phyloP scores from a whole-genome alignment of 176 grass and related monocot species.

The Microstegium vimineum region DNA sequence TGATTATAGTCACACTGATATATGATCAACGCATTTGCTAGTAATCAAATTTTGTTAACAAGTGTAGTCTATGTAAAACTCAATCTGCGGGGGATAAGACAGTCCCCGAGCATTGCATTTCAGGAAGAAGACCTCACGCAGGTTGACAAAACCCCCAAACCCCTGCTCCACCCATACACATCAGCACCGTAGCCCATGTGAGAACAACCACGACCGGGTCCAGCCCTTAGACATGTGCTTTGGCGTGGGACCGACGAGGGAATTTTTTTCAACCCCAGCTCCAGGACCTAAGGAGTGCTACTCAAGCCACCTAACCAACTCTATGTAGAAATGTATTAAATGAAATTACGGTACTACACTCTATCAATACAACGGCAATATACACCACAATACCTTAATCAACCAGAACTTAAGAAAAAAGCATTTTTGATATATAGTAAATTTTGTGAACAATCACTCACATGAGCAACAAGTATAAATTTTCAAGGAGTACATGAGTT shows the following conservation, averaged over 20 bases:
- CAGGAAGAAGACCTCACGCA: neutral
- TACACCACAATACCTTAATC: neutral
- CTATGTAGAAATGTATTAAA: neutral
- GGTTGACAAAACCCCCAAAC: neutral
- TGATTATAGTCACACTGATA: conserved; percentile 2
- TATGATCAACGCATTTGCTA: neutral
- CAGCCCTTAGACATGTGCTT: neutral
- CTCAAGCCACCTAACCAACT: neutral
- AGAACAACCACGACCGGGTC: neutral
- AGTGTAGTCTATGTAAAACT: neutral
- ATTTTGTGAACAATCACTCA: too few species aligned
- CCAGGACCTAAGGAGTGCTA: neutral
- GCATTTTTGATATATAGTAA: conserved; percentile 12
- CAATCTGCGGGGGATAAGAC: neutral
- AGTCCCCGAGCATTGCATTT: neutral
- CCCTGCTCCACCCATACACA: neutral
- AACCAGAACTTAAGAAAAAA: neutral
- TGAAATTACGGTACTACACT: neutral
- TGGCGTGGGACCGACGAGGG: neutral
- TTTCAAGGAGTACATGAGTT: neutral
- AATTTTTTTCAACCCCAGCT: neutral
- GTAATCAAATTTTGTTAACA: neutral
- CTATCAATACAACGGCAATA: neutral
- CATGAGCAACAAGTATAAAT: too few species aligned
- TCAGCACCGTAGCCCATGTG: neutral